These are phyloP conservation scores for Pythium aquatile DNA, from an alignment of 352 stramenopile species.

Conservation along the genomic window DNA sequence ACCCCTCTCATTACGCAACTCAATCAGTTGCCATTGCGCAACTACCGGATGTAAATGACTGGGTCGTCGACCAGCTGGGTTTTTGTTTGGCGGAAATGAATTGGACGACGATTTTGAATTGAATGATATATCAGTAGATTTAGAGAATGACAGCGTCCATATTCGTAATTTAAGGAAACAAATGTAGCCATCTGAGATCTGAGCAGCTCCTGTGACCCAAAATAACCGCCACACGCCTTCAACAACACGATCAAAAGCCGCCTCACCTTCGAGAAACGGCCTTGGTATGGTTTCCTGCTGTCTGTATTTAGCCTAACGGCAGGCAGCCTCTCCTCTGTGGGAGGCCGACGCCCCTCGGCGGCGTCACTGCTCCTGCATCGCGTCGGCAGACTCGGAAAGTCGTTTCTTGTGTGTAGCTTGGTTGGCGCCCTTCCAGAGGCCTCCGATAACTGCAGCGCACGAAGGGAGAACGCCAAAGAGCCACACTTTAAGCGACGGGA, in stretches of 20 bases:
- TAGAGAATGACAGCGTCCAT: neutral
- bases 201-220: slow-evolving; percentile 1
- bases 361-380: neutral
- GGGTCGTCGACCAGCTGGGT: neutral
- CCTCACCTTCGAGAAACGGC: neutral
- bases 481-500: neutral
- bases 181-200: slow-evolving; percentile 17
- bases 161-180: neutral
- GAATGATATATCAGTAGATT: slow-evolving; percentile 10
- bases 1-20: neutral
- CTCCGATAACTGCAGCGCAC: neutral
- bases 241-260: neutral
- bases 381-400: slow-evolving; percentile 4
- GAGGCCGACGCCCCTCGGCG: neutral
- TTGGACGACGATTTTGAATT: slow-evolving; percentile 1
- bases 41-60: neutral
- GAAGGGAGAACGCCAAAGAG: neutral
- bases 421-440: slow-evolving; percentile 1
- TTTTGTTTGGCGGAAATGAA: neutral
- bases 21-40: neutral
- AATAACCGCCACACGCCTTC: neutral
- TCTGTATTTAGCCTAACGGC: neutral
- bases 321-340: neutral
- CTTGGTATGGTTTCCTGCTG: neutral
- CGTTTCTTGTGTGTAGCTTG: neutral